Conservation (phyloP, 768 basidiomycete genomes). For the Agaricus subrufescens region DNA sequence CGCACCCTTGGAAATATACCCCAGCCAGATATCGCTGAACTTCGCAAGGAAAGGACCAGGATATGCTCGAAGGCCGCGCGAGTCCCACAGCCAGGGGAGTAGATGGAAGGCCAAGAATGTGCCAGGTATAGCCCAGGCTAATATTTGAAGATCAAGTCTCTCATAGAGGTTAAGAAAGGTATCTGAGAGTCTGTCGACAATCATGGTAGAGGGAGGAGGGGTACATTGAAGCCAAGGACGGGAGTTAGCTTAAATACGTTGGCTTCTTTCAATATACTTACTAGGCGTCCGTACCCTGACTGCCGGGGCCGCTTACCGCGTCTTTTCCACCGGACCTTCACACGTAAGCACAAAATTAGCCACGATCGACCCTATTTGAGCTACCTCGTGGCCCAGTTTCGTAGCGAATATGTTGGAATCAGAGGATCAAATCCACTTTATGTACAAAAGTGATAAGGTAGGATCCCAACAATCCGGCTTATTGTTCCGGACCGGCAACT, state of each 20-base stretch:
- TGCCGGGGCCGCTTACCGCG: neutral
- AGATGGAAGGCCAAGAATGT: constrained; percentile 32
- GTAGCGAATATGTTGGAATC: too few relatives aligned
- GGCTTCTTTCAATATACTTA: neutral
- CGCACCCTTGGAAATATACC: constrained; percentile 56
- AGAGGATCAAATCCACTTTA: too few relatives aligned
- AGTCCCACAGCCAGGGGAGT: constrained; percentile 51
- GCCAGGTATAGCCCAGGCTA: constrained; percentile 22
- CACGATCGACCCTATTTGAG: too few relatives aligned
- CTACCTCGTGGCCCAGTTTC: too few relatives aligned
- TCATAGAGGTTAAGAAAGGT: constrained; percentile 17
- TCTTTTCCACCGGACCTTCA: neutral
- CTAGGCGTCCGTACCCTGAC: neutral
- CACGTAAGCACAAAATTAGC: too few relatives aligned
- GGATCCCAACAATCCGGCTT: too few relatives aligned
- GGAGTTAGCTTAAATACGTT: neutral
- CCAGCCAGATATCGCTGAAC: constrained; percentile 73
- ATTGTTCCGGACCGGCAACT: too few relatives aligned
- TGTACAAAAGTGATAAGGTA: too few relatives aligned
- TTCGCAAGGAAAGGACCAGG: constrained; percentile 72
- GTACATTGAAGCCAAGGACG: constrained; percentile 5
- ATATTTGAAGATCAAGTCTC: constrained; percentile 18
- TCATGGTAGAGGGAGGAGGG: constrained; percentile 18
- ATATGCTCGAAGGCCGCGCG: constrained; percentile 51
- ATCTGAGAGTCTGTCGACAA: constrained; percentile 6